These are phyloP conservation scores for Priceomyces melissophilus DNA, from an alignment of 805 yeast species.

Conservation along the genomic window DNA sequence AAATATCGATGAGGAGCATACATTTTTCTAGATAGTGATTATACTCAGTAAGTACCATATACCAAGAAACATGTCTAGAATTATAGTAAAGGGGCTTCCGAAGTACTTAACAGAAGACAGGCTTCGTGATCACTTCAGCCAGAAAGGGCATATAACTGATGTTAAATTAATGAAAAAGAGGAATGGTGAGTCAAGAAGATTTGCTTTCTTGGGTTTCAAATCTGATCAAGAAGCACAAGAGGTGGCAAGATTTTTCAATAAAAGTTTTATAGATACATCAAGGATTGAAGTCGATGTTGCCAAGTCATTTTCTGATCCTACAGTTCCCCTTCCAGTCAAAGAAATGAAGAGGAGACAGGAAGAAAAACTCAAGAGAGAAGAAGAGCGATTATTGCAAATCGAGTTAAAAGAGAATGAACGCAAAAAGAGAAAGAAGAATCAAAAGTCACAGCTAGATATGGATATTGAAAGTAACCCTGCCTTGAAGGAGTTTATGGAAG, in stretches of 20 bases:
- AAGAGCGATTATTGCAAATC: slow-evolving; percentile 40
- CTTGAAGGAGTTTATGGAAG: slow-evolving; percentile 75
- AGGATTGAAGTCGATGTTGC: slow-evolving; percentile 78
- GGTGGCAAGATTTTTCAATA: slow-evolving; percentile 74
- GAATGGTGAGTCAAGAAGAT: slow-evolving; percentile 84
- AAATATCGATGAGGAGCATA: no score
- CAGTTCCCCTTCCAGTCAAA: slow-evolving; percentile 60
- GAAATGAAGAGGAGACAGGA: slow-evolving; percentile 45
- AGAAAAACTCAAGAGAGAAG: slow-evolving; percentile 35
- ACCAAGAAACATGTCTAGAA: slow-evolving; percentile 60
- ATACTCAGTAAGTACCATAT: background rate
- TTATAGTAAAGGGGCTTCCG: slow-evolving; percentile 90
- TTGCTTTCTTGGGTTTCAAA: slow-evolving; percentile 89
- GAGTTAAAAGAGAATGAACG: slow-evolving; percentile 29
- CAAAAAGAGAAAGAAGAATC: slow-evolving; percentile 31
- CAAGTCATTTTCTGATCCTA: slow-evolving; percentile 79
- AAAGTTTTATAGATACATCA: slow-evolving; percentile 79
- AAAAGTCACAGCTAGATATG: slow-evolving; percentile 45
- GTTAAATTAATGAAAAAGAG: slow-evolving; percentile 77
- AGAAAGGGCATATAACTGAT: slow-evolving; percentile 74
- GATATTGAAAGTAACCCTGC: slow-evolving; percentile 64
- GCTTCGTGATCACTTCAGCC: slow-evolving; percentile 60
- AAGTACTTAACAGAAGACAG: slow-evolving; percentile 70
- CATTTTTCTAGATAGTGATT: no score
- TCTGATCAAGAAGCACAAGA: slow-evolving; percentile 68